phyloP scores from a whole-genome alignment of 2,329 filamentous ascomycete genomes.

The Cladosporium sp. region DNA sequence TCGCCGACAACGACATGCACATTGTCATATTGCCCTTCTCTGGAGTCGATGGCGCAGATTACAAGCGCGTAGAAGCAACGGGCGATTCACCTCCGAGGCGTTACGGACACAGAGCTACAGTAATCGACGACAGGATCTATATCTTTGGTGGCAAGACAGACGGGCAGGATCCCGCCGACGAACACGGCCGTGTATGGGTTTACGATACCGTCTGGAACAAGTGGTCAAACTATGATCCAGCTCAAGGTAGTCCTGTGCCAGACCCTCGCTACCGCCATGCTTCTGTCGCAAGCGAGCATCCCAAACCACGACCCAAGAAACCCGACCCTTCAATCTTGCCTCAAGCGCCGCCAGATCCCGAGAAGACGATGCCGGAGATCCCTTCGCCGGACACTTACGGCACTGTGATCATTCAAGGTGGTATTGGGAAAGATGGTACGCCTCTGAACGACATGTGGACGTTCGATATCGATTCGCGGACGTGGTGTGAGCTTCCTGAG shows the following conservation, averaged over 20 bases:
- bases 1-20: slow-evolving; percentile 54
- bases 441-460: slow-evolving; percentile 51
- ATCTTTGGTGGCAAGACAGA: slow-evolving; percentile 44
- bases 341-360: slow-evolving; percentile 46
- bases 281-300: slow-evolving; percentile 43
- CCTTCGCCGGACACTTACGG: slow-evolving; percentile 47
- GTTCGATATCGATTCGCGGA: slow-evolving; percentile 37
- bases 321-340: slow-evolving; percentile 36
- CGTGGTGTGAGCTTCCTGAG: slow-evolving; percentile 54
- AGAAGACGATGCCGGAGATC: slow-evolving; percentile 45
- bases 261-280: slow-evolving; percentile 40
- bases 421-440: slow-evolving; percentile 36
- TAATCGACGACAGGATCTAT: slow-evolving; percentile 49
- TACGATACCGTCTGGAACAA: slow-evolving; percentile 45
- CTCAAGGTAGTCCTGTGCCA: slow-evolving; percentile 31
- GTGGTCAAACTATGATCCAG: slow-evolving; percentile 46
- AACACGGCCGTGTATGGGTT: slow-evolving; percentile 47
- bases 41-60: slow-evolving; percentile 47
- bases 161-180: slow-evolving; percentile 30
- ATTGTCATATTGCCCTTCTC: slow-evolving; percentile 54
- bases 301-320: slow-evolving; percentile 37
- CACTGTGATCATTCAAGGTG: slow-evolving; percentile 56
- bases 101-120: slow-evolving; percentile 46
- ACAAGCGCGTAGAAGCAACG: slow-evolving; percentile 40
- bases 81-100: slow-evolving; percentile 42